Percentiles rank a stretch among this genome's conserved stretches.
phyloP scores from a whole-genome alignment of 2,329 filamentous ascomycete genomes.

The Domatiomyces catenatus region DNA sequence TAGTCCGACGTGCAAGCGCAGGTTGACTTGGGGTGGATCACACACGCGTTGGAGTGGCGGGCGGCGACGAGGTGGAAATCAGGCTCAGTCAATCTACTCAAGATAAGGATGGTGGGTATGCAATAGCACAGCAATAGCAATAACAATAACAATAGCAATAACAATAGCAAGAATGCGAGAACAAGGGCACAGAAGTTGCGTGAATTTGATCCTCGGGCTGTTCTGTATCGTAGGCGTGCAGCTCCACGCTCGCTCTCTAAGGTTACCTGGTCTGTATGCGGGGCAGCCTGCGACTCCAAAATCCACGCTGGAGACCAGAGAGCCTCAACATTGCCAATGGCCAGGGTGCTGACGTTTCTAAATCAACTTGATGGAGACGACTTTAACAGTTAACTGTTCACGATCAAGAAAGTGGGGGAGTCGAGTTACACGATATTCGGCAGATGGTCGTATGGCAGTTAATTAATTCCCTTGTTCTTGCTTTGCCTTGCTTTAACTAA shows the following conservation, averaged over 20 bases:
- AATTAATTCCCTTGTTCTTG: neutral
- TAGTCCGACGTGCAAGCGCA: neutral
- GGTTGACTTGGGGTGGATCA: neutral
- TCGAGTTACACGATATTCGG: neutral
- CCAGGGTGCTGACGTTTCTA: neutral
- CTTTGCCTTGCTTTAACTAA: too few species aligned
- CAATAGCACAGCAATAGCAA: too few species aligned
- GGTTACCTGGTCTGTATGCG: neutral
- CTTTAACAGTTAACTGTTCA: neutral
- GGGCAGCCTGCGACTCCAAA: neutral
- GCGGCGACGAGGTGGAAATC: neutral
- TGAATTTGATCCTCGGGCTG: too few species aligned
- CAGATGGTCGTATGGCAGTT: neutral
- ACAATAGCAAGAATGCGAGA: neutral
- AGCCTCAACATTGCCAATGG: neutral
- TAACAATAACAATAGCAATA: neutral
- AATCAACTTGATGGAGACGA: neutral
- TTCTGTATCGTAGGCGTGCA: too few species aligned
- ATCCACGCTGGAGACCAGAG: neutral
- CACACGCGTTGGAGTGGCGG: neutral
- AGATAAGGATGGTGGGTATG: neutral
- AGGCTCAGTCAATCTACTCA: neutral
- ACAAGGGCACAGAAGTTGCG: too few species aligned
- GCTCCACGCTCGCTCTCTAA: too few species aligned
- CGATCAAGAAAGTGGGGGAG: neutral